Conservation (phyloP, 1,139 yeast genomes). For the Ashbya aceris region DNA sequence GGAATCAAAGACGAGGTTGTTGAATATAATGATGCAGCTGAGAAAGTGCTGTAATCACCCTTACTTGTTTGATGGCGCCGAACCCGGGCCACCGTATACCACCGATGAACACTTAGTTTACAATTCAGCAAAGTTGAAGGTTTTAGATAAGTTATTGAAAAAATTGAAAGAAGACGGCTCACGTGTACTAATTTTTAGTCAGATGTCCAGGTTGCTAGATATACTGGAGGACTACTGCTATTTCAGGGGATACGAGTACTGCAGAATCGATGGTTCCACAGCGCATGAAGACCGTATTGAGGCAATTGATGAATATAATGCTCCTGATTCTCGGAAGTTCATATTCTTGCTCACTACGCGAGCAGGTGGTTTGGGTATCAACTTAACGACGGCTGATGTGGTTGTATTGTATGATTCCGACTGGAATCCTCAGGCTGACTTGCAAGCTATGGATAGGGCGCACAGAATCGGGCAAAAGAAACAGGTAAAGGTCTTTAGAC, state of each 20-base stretch:
- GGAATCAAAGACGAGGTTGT: slow-evolving; percentile 63
- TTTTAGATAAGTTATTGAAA: slow-evolving; percentile 56
- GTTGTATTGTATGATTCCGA: slow-evolving; percentile 70
- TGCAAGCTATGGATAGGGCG: slow-evolving; percentile 84
- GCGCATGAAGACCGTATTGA: slow-evolving; percentile 67
- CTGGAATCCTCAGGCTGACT: slow-evolving; percentile 85
- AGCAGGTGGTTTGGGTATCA: slow-evolving; percentile 85
- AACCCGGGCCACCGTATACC: slow-evolving; percentile 80
- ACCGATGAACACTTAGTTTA: slow-evolving; percentile 73
- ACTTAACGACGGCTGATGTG: slow-evolving; percentile 66
- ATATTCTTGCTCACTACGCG: slow-evolving; percentile 66
- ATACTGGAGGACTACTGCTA: slow-evolving; percentile 69
- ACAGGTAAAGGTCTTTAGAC: slow-evolving; percentile 68
- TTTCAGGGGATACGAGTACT: slow-evolving; percentile 58
- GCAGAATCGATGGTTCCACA: slow-evolving; percentile 77
- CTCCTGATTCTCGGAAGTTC: slow-evolving; percentile 59
- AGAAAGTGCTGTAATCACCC: slow-evolving; percentile 82
- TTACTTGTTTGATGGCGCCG: slow-evolving; percentile 75
- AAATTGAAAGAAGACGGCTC: slow-evolving; percentile 61
- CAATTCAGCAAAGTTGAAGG: slow-evolving; percentile 65
- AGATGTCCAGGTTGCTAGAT: slow-evolving; percentile 74
- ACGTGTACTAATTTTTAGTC: slow-evolving; percentile 67
- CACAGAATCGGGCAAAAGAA: slow-evolving; percentile 81
- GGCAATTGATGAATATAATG: slow-evolving; percentile 70
- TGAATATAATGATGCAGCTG: slow-evolving; percentile 76